phyloP scores from a whole-genome alignment of 2,329 filamentous ascomycete species.

The Didymella pomorum region DNA sequence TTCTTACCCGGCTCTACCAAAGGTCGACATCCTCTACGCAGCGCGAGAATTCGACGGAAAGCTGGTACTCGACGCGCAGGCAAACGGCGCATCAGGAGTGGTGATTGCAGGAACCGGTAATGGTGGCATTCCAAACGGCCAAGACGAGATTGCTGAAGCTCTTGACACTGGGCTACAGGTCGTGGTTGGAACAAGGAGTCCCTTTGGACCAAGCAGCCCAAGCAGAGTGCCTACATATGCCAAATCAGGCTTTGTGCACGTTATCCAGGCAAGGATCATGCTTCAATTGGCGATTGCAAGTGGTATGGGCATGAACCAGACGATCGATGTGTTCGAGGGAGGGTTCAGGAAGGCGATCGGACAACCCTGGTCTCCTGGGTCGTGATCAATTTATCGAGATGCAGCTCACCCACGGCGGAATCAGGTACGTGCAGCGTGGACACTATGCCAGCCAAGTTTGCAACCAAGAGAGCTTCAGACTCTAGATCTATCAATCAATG shows the following conservation, averaged over 20 bases:
- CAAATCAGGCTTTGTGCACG: neutral
- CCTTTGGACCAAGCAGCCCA: slow-evolving; percentile 4
- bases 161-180: neutral
- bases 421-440: too few relatives aligned
- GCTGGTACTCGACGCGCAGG: slow-evolving; percentile 32
- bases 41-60: slow-evolving; percentile 41
- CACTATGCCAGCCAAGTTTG: too few relatives aligned
- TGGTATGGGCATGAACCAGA: slow-evolving; percentile 39
- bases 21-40: slow-evolving; percentile 44
- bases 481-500: neutral
- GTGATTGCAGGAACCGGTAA: slow-evolving; percentile 42
- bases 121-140: slow-evolving; percentile 32
- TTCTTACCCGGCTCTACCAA: slow-evolving; percentile 33
- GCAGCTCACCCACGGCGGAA: too few relatives aligned
- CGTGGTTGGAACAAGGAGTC: neutral
- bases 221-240: neutral
- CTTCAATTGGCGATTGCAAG: slow-evolving; percentile 43
- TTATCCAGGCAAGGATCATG: slow-evolving; percentile 36
- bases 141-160: slow-evolving; percentile 2
- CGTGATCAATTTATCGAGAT: neutral
- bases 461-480: too few relatives aligned
- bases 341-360: slow-evolving; percentile 36
- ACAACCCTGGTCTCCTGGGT: slow-evolving; percentile 25
- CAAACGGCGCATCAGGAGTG: slow-evolving; percentile 36
- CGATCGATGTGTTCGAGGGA: slow-evolving; percentile 40